phyloP scores from a whole-genome alignment of 139 green algal genomes.

The Chlorella sp. region DNA sequence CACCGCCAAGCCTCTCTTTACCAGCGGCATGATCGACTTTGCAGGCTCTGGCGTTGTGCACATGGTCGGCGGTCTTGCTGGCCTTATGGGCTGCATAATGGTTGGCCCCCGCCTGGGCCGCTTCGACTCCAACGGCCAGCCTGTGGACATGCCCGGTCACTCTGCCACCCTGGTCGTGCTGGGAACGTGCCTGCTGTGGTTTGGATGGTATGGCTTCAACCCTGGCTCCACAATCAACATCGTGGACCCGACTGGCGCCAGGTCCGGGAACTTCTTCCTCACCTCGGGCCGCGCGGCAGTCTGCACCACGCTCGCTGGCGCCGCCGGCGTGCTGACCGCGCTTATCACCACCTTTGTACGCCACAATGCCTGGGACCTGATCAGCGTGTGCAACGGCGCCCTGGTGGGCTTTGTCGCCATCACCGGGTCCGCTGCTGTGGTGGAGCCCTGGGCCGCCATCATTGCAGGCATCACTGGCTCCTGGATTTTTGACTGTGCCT shows the following conservation, averaged over 20 bases:
- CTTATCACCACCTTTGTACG: conserved; percentile 32
- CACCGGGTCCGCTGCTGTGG: conserved; percentile 51
- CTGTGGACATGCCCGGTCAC: conserved; percentile 59
- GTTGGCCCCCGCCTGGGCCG: conserved; percentile 87
- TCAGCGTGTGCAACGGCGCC: conserved; percentile 57
- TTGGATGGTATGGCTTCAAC: conserved; percentile 86
- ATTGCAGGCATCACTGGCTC: conserved; percentile 59
- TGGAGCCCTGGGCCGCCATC: conserved; percentile 79
- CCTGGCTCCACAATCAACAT: conserved; percentile 62
- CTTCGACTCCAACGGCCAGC: conserved; percentile 78
- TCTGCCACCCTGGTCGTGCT: conserved; percentile 48
- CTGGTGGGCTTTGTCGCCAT: conserved; percentile 71
- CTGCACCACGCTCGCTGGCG: conserved; percentile 74
- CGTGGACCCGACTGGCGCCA: not conserved
- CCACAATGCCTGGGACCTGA: conserved; percentile 59
- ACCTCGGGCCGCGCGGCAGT: conserved; percentile 47
- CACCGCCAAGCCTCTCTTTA: conserved; percentile 37
- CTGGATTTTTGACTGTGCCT: conserved; percentile 6
- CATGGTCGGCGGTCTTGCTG: conserved; percentile 63
- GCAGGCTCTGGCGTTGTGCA: conserved; percentile 70
- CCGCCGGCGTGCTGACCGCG: conserved; percentile 43
- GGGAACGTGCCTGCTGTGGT: conserved; percentile 80
- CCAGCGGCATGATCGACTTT: conserved; percentile 73
- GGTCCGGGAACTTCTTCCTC: too few species aligned
- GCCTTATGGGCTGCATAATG: conserved; percentile 36